Evolutionary conservation across 345 rosid species (phyloP), one percentile per base, ranked within the genome.

Genomic region (Crucihimalaya himalaica): DNA sequence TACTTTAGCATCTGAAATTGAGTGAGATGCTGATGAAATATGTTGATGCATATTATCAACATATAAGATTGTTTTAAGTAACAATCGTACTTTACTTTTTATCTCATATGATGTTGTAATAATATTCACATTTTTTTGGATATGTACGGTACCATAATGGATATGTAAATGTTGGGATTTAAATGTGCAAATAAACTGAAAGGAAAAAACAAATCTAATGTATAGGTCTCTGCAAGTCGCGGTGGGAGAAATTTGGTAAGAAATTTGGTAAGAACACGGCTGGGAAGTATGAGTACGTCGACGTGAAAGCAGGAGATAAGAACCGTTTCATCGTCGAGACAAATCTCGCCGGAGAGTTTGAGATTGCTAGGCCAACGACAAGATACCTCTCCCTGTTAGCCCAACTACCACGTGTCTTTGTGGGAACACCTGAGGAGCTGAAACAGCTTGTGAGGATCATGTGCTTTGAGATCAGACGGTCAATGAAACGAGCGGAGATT

Each of bases 211-310:
- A 1, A 31, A 45, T 67, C 14, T 7, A 27, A 23, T 47, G 9
- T 16, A 39, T 68, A 91, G 97, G 98, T 37, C 85, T 95, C 1
- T 94, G 97, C 97, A 88, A 91, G 63, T 85, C 93, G 1, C 75
- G 78, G 37, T 94, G 97, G 98, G 95, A 87, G 78, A 91, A 69
- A 77, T 70, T 76, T 15, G 88, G 78, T 15, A 73, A 87, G 78
- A 91, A 69, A 77, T 70, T 76, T 15, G 88, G 78, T 15, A 73
- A 79, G 77, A 73, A 74, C 53, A 93, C 89, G 2, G 74, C 88
- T 0, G 97, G 98, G 43, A 77, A 68, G 20, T 83, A 88, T 67
- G 90, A 94, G 57, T 91, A 78, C 27, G 80, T 94, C 0, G 98
- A 95, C 60, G 81, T 92, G 48, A 85, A 82, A 0, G 34, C 31